Conservation (phyloP, 2,329 filamentous ascomycete genomes). For the Xylariaceae sp. region DNA sequence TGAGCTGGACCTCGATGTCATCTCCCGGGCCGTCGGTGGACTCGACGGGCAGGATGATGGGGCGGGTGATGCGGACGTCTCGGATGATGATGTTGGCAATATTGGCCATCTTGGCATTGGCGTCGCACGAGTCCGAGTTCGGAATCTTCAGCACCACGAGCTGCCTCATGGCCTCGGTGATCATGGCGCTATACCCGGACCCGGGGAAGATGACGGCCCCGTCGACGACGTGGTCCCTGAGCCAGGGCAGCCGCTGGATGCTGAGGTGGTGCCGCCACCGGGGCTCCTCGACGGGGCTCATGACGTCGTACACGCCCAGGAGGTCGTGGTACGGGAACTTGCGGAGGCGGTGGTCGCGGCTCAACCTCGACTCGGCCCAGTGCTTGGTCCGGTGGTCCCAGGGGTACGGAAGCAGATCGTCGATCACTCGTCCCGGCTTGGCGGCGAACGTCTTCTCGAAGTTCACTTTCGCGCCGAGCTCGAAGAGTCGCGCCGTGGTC, state of each 20-base stretch:
- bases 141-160: slow-evolving; percentile 6
- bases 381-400: slow-evolving; percentile 20
- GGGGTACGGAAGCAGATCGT: slow-evolving; percentile 18
- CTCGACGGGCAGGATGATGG: not conserved
- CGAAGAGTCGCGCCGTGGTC: slow-evolving; percentile 9
- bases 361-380: slow-evolving; percentile 23
- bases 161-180: slow-evolving; percentile 23
- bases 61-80: not conserved
- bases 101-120: too few species aligned
- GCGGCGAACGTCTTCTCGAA: not conserved
- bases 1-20: not conserved
- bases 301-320: slow-evolving; percentile 19
- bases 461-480: slow-evolving; percentile 10
- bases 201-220: slow-evolving; percentile 24
- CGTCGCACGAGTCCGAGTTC: not conserved
- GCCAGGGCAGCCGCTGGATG: slow-evolving; percentile 24
- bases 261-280: slow-evolving; percentile 22
- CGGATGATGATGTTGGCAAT: not conserved
- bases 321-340: slow-evolving; percentile 19
- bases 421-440: slow-evolving; percentile 8
- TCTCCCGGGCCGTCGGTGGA: not conserved
- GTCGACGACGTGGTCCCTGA: slow-evolving; percentile 23
- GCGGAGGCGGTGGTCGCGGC: slow-evolving; percentile 14
- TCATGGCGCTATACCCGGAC: slow-evolving; percentile 26
- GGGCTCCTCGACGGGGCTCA: not conserved